A percentile compares a stretch with the other conserved stretches of the same genome.
phyloP scores from a whole-genome alignment of 106 monocot species.

The Phalaenopsis equestris region DNA sequence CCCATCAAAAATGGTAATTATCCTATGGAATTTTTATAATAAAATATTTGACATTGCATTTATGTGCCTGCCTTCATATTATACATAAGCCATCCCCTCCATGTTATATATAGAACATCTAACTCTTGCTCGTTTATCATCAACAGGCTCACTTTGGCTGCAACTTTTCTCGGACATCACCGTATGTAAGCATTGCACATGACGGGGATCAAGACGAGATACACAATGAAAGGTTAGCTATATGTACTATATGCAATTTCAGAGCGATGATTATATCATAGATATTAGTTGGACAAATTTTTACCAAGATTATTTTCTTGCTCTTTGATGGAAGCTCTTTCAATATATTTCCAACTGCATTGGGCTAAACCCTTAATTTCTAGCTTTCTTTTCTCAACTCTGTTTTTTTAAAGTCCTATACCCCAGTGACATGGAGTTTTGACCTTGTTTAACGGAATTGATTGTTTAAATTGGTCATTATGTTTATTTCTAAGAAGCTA shows the following conservation, averaged over 20 bases:
- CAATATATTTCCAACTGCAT: not conserved
- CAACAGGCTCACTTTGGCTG: conserved; percentile 20
- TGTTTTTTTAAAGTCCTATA: no score
- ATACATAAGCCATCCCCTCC: not conserved
- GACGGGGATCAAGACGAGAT: conserved; percentile 16
- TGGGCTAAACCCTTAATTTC: not conserved
- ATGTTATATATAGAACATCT: conserved; percentile 2
- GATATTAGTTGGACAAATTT: no score
- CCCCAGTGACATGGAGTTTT: no score
- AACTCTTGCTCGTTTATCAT: not conserved
- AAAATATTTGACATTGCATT: conserved; percentile 5
- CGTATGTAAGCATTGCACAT: not conserved
- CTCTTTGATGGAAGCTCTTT: not conserved
- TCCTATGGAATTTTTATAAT: not conserved
- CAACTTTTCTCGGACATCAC: conserved; percentile 8
- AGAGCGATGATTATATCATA: not conserved
- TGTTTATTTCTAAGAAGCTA: no score
- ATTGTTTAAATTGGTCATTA: no score
- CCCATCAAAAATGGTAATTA: conserved; percentile 1
- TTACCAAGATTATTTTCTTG: no score
- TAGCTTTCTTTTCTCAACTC: not conserved
- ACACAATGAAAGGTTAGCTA: conserved; percentile 27
- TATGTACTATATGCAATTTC: not conserved
- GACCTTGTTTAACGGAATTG: no score
- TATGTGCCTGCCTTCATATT: not conserved